These are phyloP conservation scores for Russula griseocarnosa DNA, from an alignment of 768 basidiomycete species.

Conservation along the genomic window DNA sequence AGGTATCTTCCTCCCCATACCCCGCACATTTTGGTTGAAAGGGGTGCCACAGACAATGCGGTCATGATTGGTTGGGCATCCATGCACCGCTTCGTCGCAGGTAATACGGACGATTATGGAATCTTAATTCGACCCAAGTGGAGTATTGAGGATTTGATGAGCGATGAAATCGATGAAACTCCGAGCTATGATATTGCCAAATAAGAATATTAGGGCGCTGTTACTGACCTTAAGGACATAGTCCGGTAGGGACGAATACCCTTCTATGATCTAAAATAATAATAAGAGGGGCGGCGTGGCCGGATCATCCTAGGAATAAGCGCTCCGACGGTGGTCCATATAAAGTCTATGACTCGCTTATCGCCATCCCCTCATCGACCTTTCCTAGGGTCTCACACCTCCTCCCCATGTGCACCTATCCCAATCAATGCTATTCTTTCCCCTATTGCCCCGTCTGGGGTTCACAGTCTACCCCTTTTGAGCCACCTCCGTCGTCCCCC, in stretches of 20 bases:
- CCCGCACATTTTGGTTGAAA: background rate
- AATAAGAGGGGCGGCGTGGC: too few species aligned
- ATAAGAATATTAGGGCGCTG: background rate
- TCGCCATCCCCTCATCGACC: background rate
- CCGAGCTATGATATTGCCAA: too few species aligned
- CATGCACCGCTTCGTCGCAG: conserved; percentile 68
- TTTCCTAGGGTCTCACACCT: conserved; percentile 3
- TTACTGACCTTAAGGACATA: background rate
- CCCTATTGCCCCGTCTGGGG: background rate
- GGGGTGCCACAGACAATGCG: conserved; percentile 68
- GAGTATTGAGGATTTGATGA: conserved; percentile 59
- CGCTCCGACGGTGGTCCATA: background rate
- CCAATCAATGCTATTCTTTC: background rate
- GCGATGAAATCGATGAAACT: background rate
- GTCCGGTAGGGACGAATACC: too few species aligned
- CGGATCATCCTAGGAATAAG: background rate
- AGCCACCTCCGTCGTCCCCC: background rate
- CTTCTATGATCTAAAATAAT: background rate
- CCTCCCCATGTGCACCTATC: conserved; percentile 14
- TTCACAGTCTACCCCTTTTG: conserved; percentile 2
- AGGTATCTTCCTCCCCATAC: conserved; percentile 21
- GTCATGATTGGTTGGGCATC: conserved; percentile 96
- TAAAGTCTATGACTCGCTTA: conserved; percentile 6
- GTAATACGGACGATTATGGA: conserved; percentile 58
- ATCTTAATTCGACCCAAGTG: conserved; percentile 67